Conservation (phyloP, 164 flowering plant genomes). For the Vitis labrusca region DNA sequence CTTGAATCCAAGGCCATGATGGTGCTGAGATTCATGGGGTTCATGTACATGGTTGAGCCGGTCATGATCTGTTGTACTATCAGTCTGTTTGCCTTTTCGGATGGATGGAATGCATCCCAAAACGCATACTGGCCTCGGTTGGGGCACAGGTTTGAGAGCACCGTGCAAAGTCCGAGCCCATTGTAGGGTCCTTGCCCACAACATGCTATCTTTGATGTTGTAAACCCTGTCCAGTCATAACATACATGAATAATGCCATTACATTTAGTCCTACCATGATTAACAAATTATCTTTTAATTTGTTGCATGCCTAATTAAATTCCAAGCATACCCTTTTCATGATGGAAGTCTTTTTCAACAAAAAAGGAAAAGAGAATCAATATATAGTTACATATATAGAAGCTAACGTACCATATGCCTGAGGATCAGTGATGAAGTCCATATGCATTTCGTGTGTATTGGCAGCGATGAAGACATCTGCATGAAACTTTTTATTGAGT, state of each 20-base stretch:
- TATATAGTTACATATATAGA: too few relatives aligned
- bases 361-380: neutral
- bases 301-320: too few relatives aligned
- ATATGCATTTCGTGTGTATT: constrained; percentile 13
- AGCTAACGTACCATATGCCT: constrained; percentile 19
- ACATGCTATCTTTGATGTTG: constrained; percentile 24
- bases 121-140: constrained; percentile 22
- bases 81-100: constrained; percentile 20
- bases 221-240: constrained; percentile 17
- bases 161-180: constrained; percentile 29
- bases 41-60: constrained; percentile 24
- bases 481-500: constrained; percentile 14
- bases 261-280: too few relatives aligned
- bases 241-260: neutral
- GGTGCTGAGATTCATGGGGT: constrained; percentile 36
- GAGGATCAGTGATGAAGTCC: constrained; percentile 22
- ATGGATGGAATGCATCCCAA: constrained; percentile 34
- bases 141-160: constrained; percentile 24
- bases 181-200: constrained; percentile 34
- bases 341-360: neutral
- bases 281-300: too few relatives aligned
- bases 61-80: constrained; percentile 18
- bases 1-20: constrained; percentile 22
- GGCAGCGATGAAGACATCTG: constrained; percentile 20
- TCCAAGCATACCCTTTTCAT: too few relatives aligned